phyloP scores from a whole-genome alignment of 257 asterid species.

The Solanum pennellii region DNA sequence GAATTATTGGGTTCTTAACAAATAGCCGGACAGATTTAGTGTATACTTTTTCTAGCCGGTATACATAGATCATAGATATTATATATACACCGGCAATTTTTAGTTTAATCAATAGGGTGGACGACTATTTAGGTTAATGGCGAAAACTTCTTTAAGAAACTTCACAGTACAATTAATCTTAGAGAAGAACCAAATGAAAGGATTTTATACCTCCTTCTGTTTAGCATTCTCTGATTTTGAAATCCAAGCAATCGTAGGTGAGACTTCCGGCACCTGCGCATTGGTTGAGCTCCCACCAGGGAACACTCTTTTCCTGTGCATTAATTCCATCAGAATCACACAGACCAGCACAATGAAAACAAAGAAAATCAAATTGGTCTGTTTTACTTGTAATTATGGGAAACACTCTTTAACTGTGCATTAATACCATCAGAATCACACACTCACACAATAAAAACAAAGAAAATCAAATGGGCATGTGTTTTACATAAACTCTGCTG shows the following conservation, averaged over 20 bases:
- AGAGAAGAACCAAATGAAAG: neutral
- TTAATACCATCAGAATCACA: neutral
- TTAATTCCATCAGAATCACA: slow-evolving; percentile 9
- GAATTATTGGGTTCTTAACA: neutral
- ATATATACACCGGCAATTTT: neutral
- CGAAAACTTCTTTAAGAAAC: neutral
- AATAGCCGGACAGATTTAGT: neutral
- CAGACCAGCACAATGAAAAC: slow-evolving; percentile 3
- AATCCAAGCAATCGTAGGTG: slow-evolving; percentile 20
- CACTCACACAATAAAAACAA: neutral
- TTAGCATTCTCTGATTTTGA: slow-evolving; percentile 13
- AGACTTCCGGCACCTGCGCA: slow-evolving; percentile 28
- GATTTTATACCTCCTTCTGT: slow-evolving; percentile 33
- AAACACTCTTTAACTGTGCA: neutral
- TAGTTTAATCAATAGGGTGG: neutral
- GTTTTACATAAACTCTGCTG: neutral
- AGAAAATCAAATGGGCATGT: neutral
- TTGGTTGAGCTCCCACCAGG: slow-evolving; percentile 37
- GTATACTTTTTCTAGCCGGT: neutral
- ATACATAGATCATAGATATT: neutral
- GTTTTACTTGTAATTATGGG: neutral
- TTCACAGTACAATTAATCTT: neutral
- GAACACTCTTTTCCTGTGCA: slow-evolving; percentile 46
- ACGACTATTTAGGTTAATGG: neutral
- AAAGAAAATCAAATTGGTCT: neutral